A percentile compares a stretch with the other conserved stretches of the same genome.
phyloP scores from a whole-genome alignment of 2,329 filamentous ascomycete genomes.

The Xylaria sp. region DNA sequence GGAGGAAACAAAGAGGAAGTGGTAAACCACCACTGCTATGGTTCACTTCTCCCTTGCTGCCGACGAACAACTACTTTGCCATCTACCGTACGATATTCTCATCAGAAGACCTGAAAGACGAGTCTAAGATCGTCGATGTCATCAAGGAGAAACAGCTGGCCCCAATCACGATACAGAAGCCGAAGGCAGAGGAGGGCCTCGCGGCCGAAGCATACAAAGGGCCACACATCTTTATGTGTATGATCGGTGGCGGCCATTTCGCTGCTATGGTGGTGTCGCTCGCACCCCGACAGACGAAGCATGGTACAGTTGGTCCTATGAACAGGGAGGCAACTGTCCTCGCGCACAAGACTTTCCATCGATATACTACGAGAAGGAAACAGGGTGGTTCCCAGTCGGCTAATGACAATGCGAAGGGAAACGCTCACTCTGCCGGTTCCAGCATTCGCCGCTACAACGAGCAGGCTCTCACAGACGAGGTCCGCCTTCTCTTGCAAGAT shows the following conservation, averaged over 20 bases:
- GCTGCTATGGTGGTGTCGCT: slow-evolving; percentile 94
- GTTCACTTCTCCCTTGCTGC: slow-evolving; percentile 79
- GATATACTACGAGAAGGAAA: slow-evolving; percentile 94
- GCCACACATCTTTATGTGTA: slow-evolving; percentile 93
- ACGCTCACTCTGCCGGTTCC: slow-evolving; percentile 91
- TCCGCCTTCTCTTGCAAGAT: slow-evolving; percentile 77
- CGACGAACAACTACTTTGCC: slow-evolving; percentile 80
- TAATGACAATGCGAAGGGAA: slow-evolving; percentile 92
- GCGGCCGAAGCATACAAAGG: slow-evolving; percentile 65
- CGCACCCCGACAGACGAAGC: slow-evolving; percentile 77
- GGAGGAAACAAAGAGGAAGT: slow-evolving; percentile 57
- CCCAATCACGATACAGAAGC: slow-evolving; percentile 60
- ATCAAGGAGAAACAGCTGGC: slow-evolving; percentile 79
- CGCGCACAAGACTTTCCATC: slow-evolving; percentile 96
- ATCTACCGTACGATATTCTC: slow-evolving; percentile 85
- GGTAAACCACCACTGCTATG: slow-evolving; percentile 81
- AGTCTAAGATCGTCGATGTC: slow-evolving; percentile 66
- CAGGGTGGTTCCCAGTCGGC: slow-evolving; percentile 95
- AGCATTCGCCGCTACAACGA: slow-evolving; percentile 93
- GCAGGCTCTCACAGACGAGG: slow-evolving; percentile 84
- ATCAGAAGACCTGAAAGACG: slow-evolving; percentile 69
- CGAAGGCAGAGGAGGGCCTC: slow-evolving; percentile 63
- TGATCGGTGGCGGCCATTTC: slow-evolving; percentile 98
- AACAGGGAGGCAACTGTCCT: slow-evolving; percentile 87
- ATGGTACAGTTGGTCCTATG: slow-evolving; percentile 68